Percentiles rank a stretch among this genome's conserved stretches.
Evolutionary conservation across 2,329 filamentous ascomycete species (phyloP).

Genomic region (Epichloe sylvatica): DNA sequence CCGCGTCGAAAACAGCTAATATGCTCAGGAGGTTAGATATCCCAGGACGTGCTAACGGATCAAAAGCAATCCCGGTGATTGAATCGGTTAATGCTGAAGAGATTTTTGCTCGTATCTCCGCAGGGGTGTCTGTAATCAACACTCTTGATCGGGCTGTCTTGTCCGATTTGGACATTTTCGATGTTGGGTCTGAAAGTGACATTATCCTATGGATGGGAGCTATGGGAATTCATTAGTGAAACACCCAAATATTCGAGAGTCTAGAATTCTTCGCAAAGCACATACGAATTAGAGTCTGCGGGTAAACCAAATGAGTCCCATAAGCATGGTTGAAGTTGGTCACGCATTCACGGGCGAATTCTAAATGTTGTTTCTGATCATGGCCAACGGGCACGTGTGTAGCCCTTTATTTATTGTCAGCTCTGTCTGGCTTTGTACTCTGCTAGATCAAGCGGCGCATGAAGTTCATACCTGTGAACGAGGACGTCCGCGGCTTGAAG

Average conservation of each 20-base stretch:
- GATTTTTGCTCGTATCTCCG: conserved; percentile 56
- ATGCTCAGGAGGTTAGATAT: conserved; percentile 80
- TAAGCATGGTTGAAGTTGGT: conserved; percentile 74
- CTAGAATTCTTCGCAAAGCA: background rate
- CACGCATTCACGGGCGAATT: conserved; percentile 78
- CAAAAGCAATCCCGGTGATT: conserved; percentile 51
- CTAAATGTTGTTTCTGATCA: conserved; percentile 86
- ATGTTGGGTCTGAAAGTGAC: conserved; percentile 63
- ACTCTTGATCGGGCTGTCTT: conserved; percentile 60
- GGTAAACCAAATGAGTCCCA: conserved; percentile 47
- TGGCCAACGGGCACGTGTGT: conserved; percentile 96
- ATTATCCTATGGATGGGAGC: conserved; percentile 76
- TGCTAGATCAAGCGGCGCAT: background rate
- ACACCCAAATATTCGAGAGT: background rate
- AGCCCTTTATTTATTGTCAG: conserved; percentile 35
- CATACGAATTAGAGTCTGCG: conserved; percentile 59
- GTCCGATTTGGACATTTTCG: conserved; percentile 94
- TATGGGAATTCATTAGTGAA: conserved; percentile 17
- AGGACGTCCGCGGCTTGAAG: conserved; percentile 90
- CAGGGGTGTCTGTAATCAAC: conserved; percentile 57
- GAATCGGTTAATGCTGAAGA: conserved; percentile 66
- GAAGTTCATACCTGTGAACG: conserved; percentile 49
- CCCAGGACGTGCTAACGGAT: conserved; percentile 56
- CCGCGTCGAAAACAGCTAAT: conserved; percentile 50
- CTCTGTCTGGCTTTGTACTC: background rate